Base-by-base conservation (phyloP, 306 rosid species). In the Vicia sativa region DNA sequence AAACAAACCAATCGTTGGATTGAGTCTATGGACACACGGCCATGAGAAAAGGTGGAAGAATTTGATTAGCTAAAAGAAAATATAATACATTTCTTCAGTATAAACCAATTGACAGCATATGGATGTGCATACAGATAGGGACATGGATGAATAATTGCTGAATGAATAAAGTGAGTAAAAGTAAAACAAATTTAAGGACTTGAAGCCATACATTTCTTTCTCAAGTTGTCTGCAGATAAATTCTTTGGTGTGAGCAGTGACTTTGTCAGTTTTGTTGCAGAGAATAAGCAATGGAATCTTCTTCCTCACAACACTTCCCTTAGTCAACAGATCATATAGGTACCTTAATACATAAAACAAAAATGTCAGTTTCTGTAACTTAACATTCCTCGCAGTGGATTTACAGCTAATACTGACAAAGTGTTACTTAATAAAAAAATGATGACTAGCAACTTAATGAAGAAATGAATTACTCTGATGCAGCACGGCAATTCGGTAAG, bases 211-310 rank as follows among this genome's bases (percentile, higher is more conserved):
- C 98, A 92, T 75, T 81, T 92, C 98, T 76, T 92, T 92, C 81
- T 92, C 98, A 71, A 92, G 61, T 82, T 92, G 98, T 70, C 81
- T 87, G 57, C 82, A 79, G 76, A 92, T 92, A 65, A 92, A 92
- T 57, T 89, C 97, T 85, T 92, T 89, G 50, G 92, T 89, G 78
- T 92, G 98, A 15, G 96, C 96, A 61, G 98, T 89, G 66, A 92
- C 96, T 75, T 89, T 89, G 84, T 92, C 96, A 3, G 95, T 80
- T 79, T 92, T 92, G 83, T 92, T 92, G 90, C 96, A 92, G 53
- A 92, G 87, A 79, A 92, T 81, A 64, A 89, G 87, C 68, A 92
- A 66, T 11, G 95, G 95, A 77, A 89, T 84, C 80, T 89, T 92
- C 88, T 89, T 89, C 88, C 34, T 87, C 86, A 92, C 96, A 66